A percentile compares a stretch with the other conserved stretches of the same genome.
phyloP scores from a whole-genome alignment of 371 early-diverging fungal genomes.

The Capniomyces stellatus region DNA sequence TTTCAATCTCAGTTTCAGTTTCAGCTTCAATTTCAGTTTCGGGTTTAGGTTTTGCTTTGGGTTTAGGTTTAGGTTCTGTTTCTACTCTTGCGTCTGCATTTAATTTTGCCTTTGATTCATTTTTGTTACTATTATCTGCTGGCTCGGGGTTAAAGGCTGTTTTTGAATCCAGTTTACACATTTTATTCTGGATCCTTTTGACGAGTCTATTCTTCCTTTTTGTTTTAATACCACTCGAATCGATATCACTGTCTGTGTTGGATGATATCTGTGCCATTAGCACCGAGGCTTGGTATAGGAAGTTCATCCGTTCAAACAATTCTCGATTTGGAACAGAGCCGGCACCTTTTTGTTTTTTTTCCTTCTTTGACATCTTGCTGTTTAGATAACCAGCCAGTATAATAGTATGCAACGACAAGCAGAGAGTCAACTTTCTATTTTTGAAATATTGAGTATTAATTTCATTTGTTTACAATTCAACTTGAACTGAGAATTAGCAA shows the following conservation, averaged over 20 bases:
- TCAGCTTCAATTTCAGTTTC: not conserved
- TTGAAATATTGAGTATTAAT: too few relatives aligned
- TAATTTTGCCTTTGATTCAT: not conserved
- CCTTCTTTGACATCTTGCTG: slow-evolving; percentile 5
- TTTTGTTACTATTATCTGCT: not conserved
- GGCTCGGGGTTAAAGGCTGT: not conserved
- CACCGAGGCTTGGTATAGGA: slow-evolving; percentile 19
- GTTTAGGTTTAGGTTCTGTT: not conserved
- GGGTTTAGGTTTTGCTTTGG: not conserved
- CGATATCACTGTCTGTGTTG: too few relatives aligned
- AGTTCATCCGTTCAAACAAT: slow-evolving; percentile 22
- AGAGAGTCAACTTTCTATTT: too few relatives aligned
- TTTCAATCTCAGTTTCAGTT: not conserved
- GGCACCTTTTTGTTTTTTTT: slow-evolving; percentile 5
- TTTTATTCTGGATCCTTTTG: too few relatives aligned
- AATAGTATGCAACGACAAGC: not conserved
- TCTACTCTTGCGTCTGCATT: not conserved
- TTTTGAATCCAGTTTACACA: not conserved
- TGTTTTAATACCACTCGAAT: too few relatives aligned
- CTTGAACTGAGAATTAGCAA: too few relatives aligned
- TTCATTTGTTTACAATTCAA: too few relatives aligned
- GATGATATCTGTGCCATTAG: slow-evolving; percentile 9
- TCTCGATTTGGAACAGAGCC: slow-evolving; percentile 19
- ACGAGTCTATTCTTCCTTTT: too few relatives aligned
- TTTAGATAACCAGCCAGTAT: not conserved